Percentiles rank a stretch among this genome's conserved stretches.
Conservation (phyloP, 331 rosid species). For the Quercus phellos region DNA sequence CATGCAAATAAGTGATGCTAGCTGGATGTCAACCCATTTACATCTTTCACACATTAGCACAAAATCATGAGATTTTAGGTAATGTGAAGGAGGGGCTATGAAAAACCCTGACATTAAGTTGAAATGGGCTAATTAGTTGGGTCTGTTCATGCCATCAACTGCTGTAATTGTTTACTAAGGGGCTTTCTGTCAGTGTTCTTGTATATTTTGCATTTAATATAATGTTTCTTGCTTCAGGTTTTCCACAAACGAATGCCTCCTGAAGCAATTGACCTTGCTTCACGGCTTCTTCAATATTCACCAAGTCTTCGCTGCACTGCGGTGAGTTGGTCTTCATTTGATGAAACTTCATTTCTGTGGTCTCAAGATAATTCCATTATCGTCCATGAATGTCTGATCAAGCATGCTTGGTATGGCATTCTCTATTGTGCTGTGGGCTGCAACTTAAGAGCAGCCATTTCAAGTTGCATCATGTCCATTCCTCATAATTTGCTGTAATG, state of each 20-base stretch:
- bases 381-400: slow-evolving; percentile 3
- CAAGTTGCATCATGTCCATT: slow-evolving; percentile 1
- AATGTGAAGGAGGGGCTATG: background rate
- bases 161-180: background rate
- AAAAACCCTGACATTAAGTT: background rate
- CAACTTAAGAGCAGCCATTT: slow-evolving; percentile 2
- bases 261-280: slow-evolving; percentile 97
- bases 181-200: slow-evolving; percentile 2
- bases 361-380: background rate
- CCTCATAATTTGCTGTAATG: background rate
- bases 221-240: slow-evolving; percentile 52
- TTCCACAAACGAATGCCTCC: slow-evolving; percentile 97
- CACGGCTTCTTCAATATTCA: slow-evolving; percentile 95
- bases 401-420: slow-evolving; percentile 1
- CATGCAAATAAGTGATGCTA: background rate
- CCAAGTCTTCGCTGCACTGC: slow-evolving; percentile 96
- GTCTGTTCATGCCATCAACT: background rate
- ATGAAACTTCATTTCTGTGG: background rate
- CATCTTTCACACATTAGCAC: background rate
- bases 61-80: background rate
- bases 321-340: slow-evolving; percentile 47
- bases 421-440: slow-evolving; percentile 4
- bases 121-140: background rate
- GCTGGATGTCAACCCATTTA: background rate
- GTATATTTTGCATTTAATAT: slow-evolving; percentile 1